Base-by-base conservation (phyloP, 2,329 filamentous ascomycete genomes). In the Cercospora sojina region DNA sequence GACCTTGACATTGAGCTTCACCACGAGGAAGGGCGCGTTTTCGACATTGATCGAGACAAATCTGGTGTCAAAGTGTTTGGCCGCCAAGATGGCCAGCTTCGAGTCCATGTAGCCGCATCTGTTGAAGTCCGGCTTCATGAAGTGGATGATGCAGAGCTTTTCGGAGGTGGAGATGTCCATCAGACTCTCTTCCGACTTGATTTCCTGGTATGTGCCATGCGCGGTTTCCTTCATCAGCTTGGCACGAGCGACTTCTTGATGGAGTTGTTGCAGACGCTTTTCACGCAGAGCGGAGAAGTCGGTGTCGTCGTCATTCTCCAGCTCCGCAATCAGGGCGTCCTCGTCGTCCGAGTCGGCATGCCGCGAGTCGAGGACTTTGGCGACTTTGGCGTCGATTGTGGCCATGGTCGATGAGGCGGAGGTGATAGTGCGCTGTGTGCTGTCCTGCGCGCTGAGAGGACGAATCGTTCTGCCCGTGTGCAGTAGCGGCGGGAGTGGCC, bases 41-140 rank as follows among this genome's bases (percentile, higher is more conserved):
- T 87, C 85, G 35, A 87, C 86, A 68, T 86, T 84, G 73, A 87
- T 86, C 67, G 81, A 83, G 18, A 87, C 75, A 63, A 88, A 84
- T 18, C 85, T 78, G 2, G 86, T 86, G 71, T 87, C 85, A 68
- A 85, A 85, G 73, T 88, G 86, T 66, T 84, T 85, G 18, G 80
- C 80, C 1, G 85, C 85, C 47, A 88, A 77, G 74, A 82, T 77
- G 58, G 83, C 79, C 10, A 89, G 79, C 74, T 86, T 85, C 58
- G 79, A 79, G 74, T 89, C 87, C 87, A 89, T 89, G 63, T 86
- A 83, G 10, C 79, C 78, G 76, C 87, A 89, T 63, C 87, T 83
- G 20, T 83, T 81, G 76, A 89, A 89, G 73, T 89, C 87, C 2
- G 86, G 82, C 73, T 89, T 87, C 75, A 84, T 86, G 76, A 89